A percentile compares a stretch with the other conserved stretches of the same genome.
phyloP scores from a whole-genome alignment of 176 grass and related monocot genomes.

The Neostapfia colusana region DNA sequence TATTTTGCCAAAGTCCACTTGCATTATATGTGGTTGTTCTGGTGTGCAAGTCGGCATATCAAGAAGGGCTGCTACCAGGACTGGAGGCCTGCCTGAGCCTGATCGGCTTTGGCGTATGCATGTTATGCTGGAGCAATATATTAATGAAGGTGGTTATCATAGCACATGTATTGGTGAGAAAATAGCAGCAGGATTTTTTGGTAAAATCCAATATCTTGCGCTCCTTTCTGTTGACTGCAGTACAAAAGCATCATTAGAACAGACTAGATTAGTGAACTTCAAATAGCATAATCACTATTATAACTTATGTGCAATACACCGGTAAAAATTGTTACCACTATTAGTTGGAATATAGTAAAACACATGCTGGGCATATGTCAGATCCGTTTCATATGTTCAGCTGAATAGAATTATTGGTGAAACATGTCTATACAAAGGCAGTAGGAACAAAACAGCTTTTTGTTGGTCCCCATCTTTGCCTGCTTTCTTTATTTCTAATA shows the following conservation, averaged over 20 bases:
- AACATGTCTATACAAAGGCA: neutral
- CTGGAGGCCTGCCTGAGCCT: slow-evolving; percentile 11
- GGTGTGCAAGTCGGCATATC: neutral
- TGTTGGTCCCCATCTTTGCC: neutral
- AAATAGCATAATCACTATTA: neutral
- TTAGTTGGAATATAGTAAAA: slow-evolving; percentile 1
- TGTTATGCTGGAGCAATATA: slow-evolving; percentile 11
- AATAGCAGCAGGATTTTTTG: neutral
- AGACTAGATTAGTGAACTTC: slow-evolving; percentile 9
- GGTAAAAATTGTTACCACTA: neutral
- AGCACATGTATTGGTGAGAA: neutral
- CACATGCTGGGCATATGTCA: neutral
- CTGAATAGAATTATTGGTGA: slow-evolving; percentile 7
- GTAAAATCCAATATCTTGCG: neutral
- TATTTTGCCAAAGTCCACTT: neutral
- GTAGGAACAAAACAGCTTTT: neutral
- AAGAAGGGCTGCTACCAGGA: slow-evolving; percentile 9
- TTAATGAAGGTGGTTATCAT: neutral
- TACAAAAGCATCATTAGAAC: neutral
- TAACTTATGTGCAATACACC: neutral
- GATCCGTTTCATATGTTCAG: slow-evolving; percentile 1
- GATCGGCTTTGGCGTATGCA: slow-evolving; percentile 9
- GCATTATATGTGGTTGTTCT: slow-evolving; percentile 9
- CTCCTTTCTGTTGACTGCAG: slow-evolving; percentile 7
- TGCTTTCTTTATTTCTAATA: neutral